Evolutionary conservation across 257 asterid genomes (phyloP).

Genomic region (Fraxinus pennsylvanica): DNA sequence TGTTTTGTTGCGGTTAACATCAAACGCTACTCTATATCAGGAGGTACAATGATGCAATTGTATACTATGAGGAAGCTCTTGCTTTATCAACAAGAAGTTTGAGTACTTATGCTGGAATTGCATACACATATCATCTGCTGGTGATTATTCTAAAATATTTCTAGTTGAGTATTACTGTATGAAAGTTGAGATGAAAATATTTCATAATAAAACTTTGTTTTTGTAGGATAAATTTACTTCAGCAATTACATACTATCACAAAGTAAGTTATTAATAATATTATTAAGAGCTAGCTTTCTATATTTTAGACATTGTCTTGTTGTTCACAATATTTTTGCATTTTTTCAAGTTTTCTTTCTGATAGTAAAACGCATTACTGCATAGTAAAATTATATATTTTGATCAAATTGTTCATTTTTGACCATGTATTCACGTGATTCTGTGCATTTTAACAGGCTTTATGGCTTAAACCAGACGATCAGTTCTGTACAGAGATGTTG

Average conservation of each 20-base stretch:
- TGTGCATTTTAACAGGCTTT: conserved; percentile 57
- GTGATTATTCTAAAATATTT: conserved; percentile 30
- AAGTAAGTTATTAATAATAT: conserved; percentile 41
- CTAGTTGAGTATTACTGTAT: not conserved
- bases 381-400: not conserved
- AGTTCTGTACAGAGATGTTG: conserved; percentile 88
- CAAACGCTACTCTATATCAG: conserved; percentile 42
- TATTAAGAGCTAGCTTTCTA: not conserved
- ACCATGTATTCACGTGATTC: not conserved
- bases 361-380: not conserved
- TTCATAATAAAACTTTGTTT: conserved; percentile 10
- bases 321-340: not conserved
- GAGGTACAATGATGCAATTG: conserved; percentile 84
- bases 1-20: conserved; percentile 4
- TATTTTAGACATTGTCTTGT: not conserved
- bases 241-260: conserved; percentile 89
- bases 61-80: conserved; percentile 88
- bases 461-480: conserved; percentile 80
- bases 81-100: conserved; percentile 86
- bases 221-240: conserved; percentile 72
- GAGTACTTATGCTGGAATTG: conserved; percentile 95
- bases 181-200: not conserved
- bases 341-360: not conserved
- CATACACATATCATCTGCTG: conserved; percentile 91
- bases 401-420: not conserved